phyloP scores from a whole-genome alignment of 495 filamentous ascomycete genomes.

The Tuber melanosporum region DNA sequence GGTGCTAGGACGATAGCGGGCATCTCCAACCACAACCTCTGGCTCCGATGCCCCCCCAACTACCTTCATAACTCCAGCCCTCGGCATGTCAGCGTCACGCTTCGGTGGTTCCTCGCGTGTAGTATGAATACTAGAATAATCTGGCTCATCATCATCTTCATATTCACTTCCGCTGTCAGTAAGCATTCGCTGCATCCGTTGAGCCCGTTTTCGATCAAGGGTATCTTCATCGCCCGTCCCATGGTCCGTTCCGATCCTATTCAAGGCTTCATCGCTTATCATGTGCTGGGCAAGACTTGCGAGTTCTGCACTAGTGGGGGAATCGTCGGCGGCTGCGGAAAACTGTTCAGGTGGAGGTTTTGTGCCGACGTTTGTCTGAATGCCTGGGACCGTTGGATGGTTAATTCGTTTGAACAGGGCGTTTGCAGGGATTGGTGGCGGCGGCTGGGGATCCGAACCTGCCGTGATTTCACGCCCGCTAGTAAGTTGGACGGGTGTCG shows the following conservation, averaged over 20 bases:
- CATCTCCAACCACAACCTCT: slow-evolving; percentile 56
- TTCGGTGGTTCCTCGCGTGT: slow-evolving; percentile 38
- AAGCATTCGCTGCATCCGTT: slow-evolving; percentile 35
- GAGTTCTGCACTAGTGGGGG: slow-evolving; percentile 46
- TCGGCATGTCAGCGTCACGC: slow-evolving; percentile 54
- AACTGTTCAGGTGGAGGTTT: slow-evolving; percentile 56
- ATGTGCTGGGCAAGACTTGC: slow-evolving; percentile 60
- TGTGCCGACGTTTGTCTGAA: slow-evolving; percentile 50
- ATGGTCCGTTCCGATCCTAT: slow-evolving; percentile 43
- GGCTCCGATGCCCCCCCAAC: slow-evolving; percentile 56
- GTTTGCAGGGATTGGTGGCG: slow-evolving; percentile 34
- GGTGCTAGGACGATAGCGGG: slow-evolving; percentile 47
- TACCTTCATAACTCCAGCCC: slow-evolving; percentile 75
- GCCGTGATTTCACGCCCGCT: slow-evolving; percentile 27
- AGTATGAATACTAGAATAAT: slow-evolving; percentile 47
- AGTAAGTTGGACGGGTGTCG: slow-evolving; percentile 30
- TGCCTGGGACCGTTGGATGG: slow-evolving; percentile 43
- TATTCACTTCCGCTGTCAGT: slow-evolving; percentile 41
- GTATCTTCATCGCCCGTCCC: slow-evolving; percentile 32
- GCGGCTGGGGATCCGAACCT: slow-evolving; percentile 17
- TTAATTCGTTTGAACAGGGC: slow-evolving; percentile 39
- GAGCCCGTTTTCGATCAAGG: slow-evolving; percentile 31
- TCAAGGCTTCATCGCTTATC: slow-evolving; percentile 60
- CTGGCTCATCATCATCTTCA: slow-evolving; percentile 42
- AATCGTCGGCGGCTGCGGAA: slow-evolving; percentile 44